Base-by-base conservation (phyloP, 2,329 filamentous ascomycete species). In the Calonectria honghensis region DNA sequence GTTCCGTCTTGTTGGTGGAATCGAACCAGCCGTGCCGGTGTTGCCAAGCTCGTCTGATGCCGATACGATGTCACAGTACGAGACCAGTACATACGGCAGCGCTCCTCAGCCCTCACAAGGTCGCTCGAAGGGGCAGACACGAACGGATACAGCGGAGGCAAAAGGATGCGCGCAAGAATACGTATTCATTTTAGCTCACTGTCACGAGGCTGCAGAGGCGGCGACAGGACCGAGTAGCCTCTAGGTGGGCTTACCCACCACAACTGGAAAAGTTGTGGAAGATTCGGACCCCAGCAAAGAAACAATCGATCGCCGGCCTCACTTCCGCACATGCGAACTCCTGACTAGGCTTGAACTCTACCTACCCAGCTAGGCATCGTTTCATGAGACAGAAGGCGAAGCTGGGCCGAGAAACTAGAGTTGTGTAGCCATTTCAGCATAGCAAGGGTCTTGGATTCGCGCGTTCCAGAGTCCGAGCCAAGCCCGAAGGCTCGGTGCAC, bases 401-500 rank as follows among this genome's bases (percentile, higher is more conserved):
- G 37, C 35, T 63, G 24, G 13, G 57, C 35, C n/a, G n/a, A 4
- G 7, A 39, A 37, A 20, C 35, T 16, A 41, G 39, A 39, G 35
- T 24, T 29, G 57, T 37, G 35, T 37, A 39, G 24, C 57, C 57
- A 63, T 37, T 32, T 41, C 41, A 70, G 39, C 27, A 41, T 32
- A 16, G 20, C 35, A 45, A 45, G 50, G 50, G 65, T 52, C n/a
- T 29, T 51, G 45, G 63, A 14, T 31, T 32, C 31, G 67, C 13
- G 48, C 14, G 57, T 52, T 50, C 11, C 29, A n/a, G 24, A 54
- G 52, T 31, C 61, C 63, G 64, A 67, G 73, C 73, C 69, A 74
- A 74, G 64, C 69, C 69, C 57, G 69, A 61, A 41, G 24, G 61
- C 29, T 59, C 41, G 57, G 24, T 72, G 65, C 73, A 74, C 73